Evolutionary conservation across 169 alveolate species (phyloP).

Genomic region (Cryptosporidium sp.): DNA sequence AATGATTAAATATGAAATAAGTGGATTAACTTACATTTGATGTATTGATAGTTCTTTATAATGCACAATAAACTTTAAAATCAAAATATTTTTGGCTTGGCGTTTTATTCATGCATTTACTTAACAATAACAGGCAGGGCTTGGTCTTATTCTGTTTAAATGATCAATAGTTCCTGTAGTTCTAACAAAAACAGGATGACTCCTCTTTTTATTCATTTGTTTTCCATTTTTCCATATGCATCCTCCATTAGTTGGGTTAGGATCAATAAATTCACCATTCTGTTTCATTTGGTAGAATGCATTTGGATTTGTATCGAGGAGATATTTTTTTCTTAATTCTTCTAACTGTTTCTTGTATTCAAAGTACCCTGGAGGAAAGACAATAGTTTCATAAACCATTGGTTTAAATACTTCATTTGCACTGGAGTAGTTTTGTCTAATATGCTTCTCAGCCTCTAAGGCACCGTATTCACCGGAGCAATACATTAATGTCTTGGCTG

Average conservation of each 20-base stretch:
- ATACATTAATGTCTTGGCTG: constrained; percentile 47
- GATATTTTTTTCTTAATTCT: constrained; percentile 43
- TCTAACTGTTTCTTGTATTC: constrained; percentile 65
- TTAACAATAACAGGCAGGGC: constrained; percentile 61
- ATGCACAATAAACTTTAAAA: background rate
- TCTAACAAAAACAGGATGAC: constrained; percentile 42
- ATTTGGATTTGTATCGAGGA: constrained; percentile 43
- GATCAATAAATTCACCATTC: constrained; percentile 27
- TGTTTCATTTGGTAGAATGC: constrained; percentile 52
- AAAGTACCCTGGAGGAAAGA: constrained; percentile 70
- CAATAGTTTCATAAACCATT: constrained; percentile 65
- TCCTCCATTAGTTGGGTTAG: constrained; percentile 4
- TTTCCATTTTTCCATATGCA: constrained; percentile 29
- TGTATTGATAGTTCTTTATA: background rate
- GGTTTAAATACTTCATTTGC: constrained; percentile 69
- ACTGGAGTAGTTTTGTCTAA: constrained; percentile 42
- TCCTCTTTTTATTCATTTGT: background rate
- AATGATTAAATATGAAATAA: background rate
- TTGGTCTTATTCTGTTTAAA: constrained; percentile 49
- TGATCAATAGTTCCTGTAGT: constrained; percentile 60
- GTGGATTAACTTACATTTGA: background rate
- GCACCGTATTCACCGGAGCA: constrained; percentile 55
- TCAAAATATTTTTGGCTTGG: background rate
- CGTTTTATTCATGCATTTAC: background rate
- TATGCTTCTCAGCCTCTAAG: constrained; percentile 21